Evolutionary conservation across 768 basidiomycete genomes (phyloP), one percentile per base, ranked within the genome.

Genomic region (Boletellus ananas): DNA sequence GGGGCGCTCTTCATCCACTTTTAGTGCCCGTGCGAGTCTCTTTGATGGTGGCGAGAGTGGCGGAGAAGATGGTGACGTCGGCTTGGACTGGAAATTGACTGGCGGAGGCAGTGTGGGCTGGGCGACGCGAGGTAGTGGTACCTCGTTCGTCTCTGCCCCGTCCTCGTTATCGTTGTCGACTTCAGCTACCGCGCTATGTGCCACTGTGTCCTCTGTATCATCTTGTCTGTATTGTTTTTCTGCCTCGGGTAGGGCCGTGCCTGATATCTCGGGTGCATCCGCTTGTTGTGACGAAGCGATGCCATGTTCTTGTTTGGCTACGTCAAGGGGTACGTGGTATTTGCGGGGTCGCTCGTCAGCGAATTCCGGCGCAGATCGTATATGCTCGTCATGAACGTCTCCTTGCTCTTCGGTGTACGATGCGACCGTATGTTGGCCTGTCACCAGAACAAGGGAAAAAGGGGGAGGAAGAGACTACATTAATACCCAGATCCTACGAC

Each of bases 61-160:
- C 5, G 66, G 56, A 1, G 58, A 57, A 1, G 50, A 35, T 3
- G 61, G 57, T 6, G 57, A 40, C 1, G 52, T 44, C 21, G 62
- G 60, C 34, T 57, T 61, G 9, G 67, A 59, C n/a, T 42, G 34
- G 23, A 63, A 27, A 43, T 59, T 63, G 20, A 62, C 63, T 0
- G 72, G 72, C 17, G 71, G 67, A 0, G 69, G 63, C 0, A 67
- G 73, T 44, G 65, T 55, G 0, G 62, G 60, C 44, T 64, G 66
- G 13, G 57, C 64, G 23, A 68, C 58, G 41, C 63, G 70, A 7
- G 70, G 60, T 3, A 68, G 64, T 3, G 62, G 60, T 56, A 67
- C 58, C 41, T 65, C 62, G 35, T 45, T 68, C 57, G 54, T 59
- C 29, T 46, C 42, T 2, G 6, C 66, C 55, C 56, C 62, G n/a